phyloP scores from a whole-genome alignment of 495 filamentous ascomycete species.

The Stereocaulon alpinum region DNA sequence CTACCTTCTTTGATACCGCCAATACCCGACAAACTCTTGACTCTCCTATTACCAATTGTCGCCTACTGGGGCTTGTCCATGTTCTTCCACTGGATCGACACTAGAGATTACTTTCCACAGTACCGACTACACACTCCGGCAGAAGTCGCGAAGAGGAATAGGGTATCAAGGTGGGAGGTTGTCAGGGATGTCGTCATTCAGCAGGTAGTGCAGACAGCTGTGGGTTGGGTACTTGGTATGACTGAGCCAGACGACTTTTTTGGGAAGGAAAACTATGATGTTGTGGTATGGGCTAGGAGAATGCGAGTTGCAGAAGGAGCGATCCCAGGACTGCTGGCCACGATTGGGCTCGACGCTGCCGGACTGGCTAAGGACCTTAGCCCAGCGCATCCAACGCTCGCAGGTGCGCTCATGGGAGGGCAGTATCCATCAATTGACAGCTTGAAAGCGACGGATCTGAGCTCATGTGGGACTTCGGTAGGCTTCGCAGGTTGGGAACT shows the following conservation, averaged over 20 bases:
- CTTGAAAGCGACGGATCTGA: slow-evolving; percentile 9
- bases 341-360: slow-evolving; percentile 30
- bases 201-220: slow-evolving; percentile 61
- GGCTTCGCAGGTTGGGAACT: slow-evolving; percentile 60
- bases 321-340: slow-evolving; percentile 42
- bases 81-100: slow-evolving; percentile 67
- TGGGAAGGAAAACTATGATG: slow-evolving; percentile 61
- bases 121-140: slow-evolving; percentile 75
- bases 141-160: slow-evolving; percentile 66
- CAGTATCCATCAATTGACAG: slow-evolving; percentile 40
- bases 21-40: slow-evolving; percentile 60
- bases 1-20: slow-evolving; percentile 54
- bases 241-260: slow-evolving; percentile 50
- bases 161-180: slow-evolving; percentile 59
- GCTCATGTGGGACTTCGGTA: slow-evolving; percentile 21
- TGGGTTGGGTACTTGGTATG: slow-evolving; percentile 44
- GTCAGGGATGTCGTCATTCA: slow-evolving; percentile 68
- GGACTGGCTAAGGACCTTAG: slow-evolving; percentile 31
- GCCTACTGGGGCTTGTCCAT: slow-evolving; percentile 70
- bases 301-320: slow-evolving; percentile 55
- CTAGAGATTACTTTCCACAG: slow-evolving; percentile 62
- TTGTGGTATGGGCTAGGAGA: slow-evolving; percentile 60
- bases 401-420: slow-evolving; percentile 53
- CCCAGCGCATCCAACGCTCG: slow-evolving; percentile 45
- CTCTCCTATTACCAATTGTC: slow-evolving; percentile 51